These are phyloP conservation scores for Aspergillus sp. DNA, from an alignment of 2,329 filamentous ascomycete genomes.

Conservation along the genomic window DNA sequence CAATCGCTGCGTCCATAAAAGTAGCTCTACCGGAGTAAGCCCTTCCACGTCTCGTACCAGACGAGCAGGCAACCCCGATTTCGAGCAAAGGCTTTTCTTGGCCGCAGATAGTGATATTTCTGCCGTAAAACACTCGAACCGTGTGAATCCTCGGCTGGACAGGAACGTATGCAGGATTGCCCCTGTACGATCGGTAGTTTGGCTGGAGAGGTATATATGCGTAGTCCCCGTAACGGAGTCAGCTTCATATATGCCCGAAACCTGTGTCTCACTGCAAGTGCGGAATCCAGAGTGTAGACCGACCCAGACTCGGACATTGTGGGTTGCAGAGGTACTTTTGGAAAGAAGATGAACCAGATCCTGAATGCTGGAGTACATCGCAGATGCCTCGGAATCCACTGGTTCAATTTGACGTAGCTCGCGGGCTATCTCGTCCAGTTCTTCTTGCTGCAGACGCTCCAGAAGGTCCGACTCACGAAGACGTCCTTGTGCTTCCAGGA, in stretches of 20 bases:
- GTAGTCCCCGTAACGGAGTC: constrained; percentile 16
- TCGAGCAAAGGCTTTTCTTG: constrained; percentile 13
- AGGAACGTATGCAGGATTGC: constrained; percentile 40
- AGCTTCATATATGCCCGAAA: constrained; percentile 21
- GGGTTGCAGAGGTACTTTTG: background rate
- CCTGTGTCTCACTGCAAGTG: constrained; percentile 16
- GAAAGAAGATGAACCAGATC: constrained; percentile 13
- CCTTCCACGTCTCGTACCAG: constrained; percentile 34
- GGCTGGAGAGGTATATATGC: constrained; percentile 37
- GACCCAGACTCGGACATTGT: constrained; percentile 14
- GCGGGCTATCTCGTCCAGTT: constrained; percentile 17
- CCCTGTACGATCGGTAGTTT: constrained; percentile 30
- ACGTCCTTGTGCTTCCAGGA: constrained; percentile 23
- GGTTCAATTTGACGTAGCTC: constrained; percentile 14
- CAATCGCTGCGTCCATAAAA: constrained; percentile 19
- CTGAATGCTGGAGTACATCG: background rate
- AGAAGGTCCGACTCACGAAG: constrained; percentile 24
- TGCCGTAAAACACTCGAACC: constrained; percentile 30
- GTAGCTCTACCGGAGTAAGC: constrained; percentile 33
- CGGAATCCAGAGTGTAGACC: constrained; percentile 26
- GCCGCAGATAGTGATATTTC: constrained; percentile 30
- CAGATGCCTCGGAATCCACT: background rate
- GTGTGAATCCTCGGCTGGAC: constrained; percentile 29
- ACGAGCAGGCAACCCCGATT: constrained; percentile 25
- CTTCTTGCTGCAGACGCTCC: constrained; percentile 14